A percentile compares a stretch with the other conserved stretches of the same genome.
Evolutionary conservation across 2,329 filamentous ascomycete species (phyloP).

Genomic region (Diaporthe longicolla): DNA sequence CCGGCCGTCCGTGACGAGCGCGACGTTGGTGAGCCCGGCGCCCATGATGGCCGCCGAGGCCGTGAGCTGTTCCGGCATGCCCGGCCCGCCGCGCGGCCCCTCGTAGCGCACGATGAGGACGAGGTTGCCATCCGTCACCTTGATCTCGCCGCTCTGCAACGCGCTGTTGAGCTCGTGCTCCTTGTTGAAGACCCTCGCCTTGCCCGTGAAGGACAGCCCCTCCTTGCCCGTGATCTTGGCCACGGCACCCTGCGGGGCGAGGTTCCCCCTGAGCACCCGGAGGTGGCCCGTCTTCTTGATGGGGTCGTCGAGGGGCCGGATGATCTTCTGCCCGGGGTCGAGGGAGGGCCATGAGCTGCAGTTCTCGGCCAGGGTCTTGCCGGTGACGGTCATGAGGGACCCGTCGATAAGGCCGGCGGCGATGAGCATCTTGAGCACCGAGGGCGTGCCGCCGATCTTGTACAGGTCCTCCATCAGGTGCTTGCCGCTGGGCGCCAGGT

Average conservation of each 20-base stretch:
- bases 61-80: slow-evolving; percentile 96
- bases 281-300: slow-evolving; percentile 91
- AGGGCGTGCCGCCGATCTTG: slow-evolving; percentile 86
- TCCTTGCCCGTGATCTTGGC: slow-evolving; percentile 98
- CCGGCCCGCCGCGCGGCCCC: slow-evolving; percentile 91
- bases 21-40: slow-evolving; percentile 87
- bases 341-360: slow-evolving; percentile 82
- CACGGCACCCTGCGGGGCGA: slow-evolving; percentile 90
- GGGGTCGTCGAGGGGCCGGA: slow-evolving; percentile 77
- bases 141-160: slow-evolving; percentile 72
- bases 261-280: slow-evolving; percentile 88
- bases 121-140: slow-evolving; percentile 75
- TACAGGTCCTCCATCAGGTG: slow-evolving; percentile 90
- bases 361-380: slow-evolving; percentile 86
- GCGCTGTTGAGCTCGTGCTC: slow-evolving; percentile 84
- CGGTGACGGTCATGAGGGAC: slow-evolving; percentile 84
- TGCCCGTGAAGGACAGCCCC: slow-evolving; percentile 84
- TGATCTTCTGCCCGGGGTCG: slow-evolving; percentile 84
- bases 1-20: slow-evolving; percentile 91
- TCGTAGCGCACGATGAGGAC: slow-evolving; percentile 95
- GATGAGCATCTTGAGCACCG: slow-evolving; percentile 88
- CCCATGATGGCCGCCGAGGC: slow-evolving; percentile 94
- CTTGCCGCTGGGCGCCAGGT: slow-evolving; percentile 85
- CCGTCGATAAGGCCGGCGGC: slow-evolving; percentile 83
- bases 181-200: slow-evolving; percentile 88